Evolutionary conservation across 345 rosid genomes (phyloP).

Genomic region (Melastoma malabathricum): DNA sequence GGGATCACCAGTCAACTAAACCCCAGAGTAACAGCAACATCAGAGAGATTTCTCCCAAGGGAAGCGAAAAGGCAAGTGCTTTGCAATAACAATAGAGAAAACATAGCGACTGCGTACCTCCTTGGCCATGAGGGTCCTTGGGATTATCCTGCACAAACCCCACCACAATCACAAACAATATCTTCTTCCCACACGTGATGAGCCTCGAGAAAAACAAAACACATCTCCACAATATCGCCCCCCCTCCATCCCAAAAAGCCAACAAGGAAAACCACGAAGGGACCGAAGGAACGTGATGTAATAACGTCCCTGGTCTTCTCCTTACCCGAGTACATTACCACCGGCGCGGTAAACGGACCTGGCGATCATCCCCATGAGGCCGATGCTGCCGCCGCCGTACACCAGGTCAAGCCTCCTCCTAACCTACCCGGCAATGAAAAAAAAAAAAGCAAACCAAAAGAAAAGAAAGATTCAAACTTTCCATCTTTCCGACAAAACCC

Average conservation of each 20-base stretch:
- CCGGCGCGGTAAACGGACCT: constrained; percentile 56
- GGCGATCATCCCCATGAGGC: constrained; percentile 65
- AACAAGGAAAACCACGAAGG: too few relatives aligned
- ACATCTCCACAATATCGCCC: too few relatives aligned
- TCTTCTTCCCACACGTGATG: too few relatives aligned
- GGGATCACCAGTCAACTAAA: constrained; percentile 46
- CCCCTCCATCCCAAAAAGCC: neutral
- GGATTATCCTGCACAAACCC: constrained; percentile 47
- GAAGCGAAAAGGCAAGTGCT: neutral
- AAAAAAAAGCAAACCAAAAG: constrained; percentile 1
- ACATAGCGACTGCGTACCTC: constrained; percentile 31
- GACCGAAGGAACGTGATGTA: neutral
- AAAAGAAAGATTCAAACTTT: neutral
- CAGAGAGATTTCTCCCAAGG: neutral
- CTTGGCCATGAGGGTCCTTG: constrained; percentile 76
- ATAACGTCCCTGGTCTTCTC: neutral
- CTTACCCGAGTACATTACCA: constrained; percentile 56
- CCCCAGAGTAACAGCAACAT: neutral
- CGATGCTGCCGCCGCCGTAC: constrained; percentile 67
- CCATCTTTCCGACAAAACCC: too few relatives aligned
- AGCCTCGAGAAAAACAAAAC: too few relatives aligned
- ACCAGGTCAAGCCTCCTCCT: constrained; percentile 47
- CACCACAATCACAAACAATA: neutral
- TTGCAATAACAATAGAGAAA: neutral
- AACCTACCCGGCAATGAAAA: constrained; percentile 20